These are phyloP conservation scores for Remersonia thermophila DNA, from an alignment of 2,329 filamentous ascomycete genomes.

Conservation along the genomic window DNA sequence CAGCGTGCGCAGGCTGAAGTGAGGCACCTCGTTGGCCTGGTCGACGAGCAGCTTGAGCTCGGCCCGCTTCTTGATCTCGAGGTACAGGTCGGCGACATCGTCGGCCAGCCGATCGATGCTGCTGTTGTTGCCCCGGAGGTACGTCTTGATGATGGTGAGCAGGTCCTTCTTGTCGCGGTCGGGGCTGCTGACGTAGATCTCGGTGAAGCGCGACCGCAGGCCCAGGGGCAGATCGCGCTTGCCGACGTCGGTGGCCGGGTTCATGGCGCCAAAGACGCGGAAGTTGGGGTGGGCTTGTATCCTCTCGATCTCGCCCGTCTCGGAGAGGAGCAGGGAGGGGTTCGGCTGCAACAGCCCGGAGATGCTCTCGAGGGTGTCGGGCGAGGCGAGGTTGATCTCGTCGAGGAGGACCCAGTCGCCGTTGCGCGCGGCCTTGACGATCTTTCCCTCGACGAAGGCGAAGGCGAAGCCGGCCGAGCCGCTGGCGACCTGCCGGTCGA, in stretches of 20 bases:
- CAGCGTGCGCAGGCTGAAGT: conserved; percentile 90
- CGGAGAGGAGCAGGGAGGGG: conserved; percentile 79
- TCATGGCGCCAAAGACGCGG: conserved; percentile 97
- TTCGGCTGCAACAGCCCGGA: conserved; percentile 71
- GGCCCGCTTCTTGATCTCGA: conserved; percentile 72
- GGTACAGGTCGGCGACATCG: conserved; percentile 76
- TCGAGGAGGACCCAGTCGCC: conserved; percentile 89
- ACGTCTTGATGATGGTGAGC: conserved; percentile 75
- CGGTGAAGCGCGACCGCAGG: conserved; percentile 58
- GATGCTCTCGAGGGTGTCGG: conserved; percentile 89
- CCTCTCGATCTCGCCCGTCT: conserved; percentile 86
- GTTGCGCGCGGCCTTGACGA: conserved; percentile 89
- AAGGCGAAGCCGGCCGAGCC: conserved; percentile 74
- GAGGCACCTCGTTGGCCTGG: conserved; percentile 87
- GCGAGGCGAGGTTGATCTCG: conserved; percentile 91
- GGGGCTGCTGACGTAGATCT: conserved; percentile 85
- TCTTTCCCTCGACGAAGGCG: conserved; percentile 88
- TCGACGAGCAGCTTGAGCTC: conserved; percentile 80
- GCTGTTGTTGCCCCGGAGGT: conserved; percentile 60
- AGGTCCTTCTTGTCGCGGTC: conserved; percentile 80
- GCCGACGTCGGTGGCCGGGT: conserved; percentile 92
- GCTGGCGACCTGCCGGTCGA: conserved; percentile 66
- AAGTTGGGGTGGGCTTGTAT: conserved; percentile 86
- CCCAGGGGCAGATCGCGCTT: conserved; percentile 88
- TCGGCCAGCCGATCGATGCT: conserved; percentile 62